Conservation (phyloP, 1,284 basidiomycete species). For the Cutaneotrichosporon sp. region DNA sequence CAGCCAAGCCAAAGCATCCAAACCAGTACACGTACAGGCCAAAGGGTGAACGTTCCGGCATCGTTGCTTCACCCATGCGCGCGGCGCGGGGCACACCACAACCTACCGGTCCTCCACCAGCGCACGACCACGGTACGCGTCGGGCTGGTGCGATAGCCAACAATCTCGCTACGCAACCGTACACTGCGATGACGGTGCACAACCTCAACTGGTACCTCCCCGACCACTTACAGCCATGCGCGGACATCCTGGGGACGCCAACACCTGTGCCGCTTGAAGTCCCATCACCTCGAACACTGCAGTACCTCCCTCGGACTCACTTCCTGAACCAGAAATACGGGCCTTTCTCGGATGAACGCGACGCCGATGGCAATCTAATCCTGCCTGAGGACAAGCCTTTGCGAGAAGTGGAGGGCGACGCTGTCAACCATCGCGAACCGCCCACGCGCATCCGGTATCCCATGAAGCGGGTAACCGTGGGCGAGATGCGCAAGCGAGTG, state of each 20-base stretch:
- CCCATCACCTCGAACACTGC: conserved; percentile 44
- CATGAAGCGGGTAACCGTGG: conserved; percentile 84
- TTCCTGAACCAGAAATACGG: conserved; percentile 37
- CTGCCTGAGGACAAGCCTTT: conserved; percentile 27
- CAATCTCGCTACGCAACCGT: conserved; percentile 28
- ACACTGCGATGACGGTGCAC: conserved; percentile 30
- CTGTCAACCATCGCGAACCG: conserved; percentile 61
- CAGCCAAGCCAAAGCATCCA: conserved; percentile 50
- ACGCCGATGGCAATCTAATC: conserved; percentile 29
- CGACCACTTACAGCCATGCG: conserved; percentile 85
- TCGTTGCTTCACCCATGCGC: conserved; percentile 21
- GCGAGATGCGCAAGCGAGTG: conserved; percentile 95
- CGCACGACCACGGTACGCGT: conserved; percentile 44
- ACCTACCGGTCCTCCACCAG: conserved; percentile 25
- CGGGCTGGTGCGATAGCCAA: conserved; percentile 43
- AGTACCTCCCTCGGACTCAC: conserved; percentile 35
- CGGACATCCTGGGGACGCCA: conserved; percentile 72
- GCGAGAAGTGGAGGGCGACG: conserved; percentile 30
- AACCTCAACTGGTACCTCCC: conserved; percentile 75
- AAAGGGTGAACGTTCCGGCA: conserved; percentile 36
- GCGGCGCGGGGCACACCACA: conserved; percentile 24
- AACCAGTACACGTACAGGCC: conserved; percentile 60
- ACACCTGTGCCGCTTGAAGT: conserved; percentile 72
- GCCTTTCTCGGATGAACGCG: conserved; percentile 34
- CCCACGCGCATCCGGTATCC: conserved; percentile 93